These are phyloP conservation scores for Aspergillus eucalypticola DNA, from an alignment of 2,329 filamentous ascomycete species.

Conservation along the genomic window DNA sequence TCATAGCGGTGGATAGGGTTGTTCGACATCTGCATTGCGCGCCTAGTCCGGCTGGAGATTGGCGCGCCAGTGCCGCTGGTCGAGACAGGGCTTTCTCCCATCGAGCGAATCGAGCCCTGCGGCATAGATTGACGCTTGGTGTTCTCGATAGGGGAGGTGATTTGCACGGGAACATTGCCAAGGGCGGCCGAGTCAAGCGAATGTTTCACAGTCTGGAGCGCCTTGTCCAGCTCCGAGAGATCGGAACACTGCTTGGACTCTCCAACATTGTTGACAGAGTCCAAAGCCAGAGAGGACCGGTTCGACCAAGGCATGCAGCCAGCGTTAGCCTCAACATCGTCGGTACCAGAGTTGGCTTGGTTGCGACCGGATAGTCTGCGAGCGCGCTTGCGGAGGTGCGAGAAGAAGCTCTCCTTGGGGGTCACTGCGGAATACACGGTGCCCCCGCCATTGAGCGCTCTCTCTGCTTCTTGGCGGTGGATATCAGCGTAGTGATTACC, in stretches of 20 bases:
- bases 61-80: slow-evolving; percentile 46
- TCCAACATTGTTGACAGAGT: slow-evolving; percentile 56
- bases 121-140: slow-evolving; percentile 45
- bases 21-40: slow-evolving; percentile 68
- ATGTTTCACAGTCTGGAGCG: slow-evolving; percentile 61
- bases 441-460: slow-evolving; percentile 79
- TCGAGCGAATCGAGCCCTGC: slow-evolving; percentile 32
- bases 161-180: slow-evolving; percentile 40
- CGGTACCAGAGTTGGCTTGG: slow-evolving; percentile 75
- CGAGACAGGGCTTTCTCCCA: slow-evolving; percentile 30
- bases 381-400: slow-evolving; percentile 89
- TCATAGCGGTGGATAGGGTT: slow-evolving; percentile 85
- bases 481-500: slow-evolving; percentile 90
- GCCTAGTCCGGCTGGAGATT: slow-evolving; percentile 75
- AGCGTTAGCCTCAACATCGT: slow-evolving; percentile 90
- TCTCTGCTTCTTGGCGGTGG: slow-evolving; percentile 87
- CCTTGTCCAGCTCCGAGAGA: slow-evolving; percentile 62
- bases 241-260: slow-evolving; percentile 52
- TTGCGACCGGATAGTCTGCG: slow-evolving; percentile 89
- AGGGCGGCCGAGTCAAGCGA: slow-evolving; percentile 52
- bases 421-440: slow-evolving; percentile 73
- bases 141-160: slow-evolving; percentile 33
- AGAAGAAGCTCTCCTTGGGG: slow-evolving; percentile 97
- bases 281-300: slow-evolving; percentile 78
- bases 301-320: slow-evolving; percentile 90